Percentiles rank a stretch among this genome's conserved stretches.
These are phyloP conservation scores for Stephanodiscus minutulus DNA, from an alignment of 108 stramenopile species.

Conservation along the genomic window DNA sequence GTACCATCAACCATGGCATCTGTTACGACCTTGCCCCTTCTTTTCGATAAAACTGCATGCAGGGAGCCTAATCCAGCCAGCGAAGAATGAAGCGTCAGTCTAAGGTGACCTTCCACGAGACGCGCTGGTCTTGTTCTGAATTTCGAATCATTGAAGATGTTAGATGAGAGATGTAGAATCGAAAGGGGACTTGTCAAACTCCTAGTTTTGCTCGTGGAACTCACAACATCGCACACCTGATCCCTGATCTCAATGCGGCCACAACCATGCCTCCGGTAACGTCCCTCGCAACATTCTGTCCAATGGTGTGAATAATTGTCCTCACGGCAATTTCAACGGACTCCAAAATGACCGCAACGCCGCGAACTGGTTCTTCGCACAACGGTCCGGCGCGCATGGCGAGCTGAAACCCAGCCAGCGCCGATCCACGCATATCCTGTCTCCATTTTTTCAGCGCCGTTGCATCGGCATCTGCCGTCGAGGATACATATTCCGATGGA, in stretches of 20 bases:
- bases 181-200: neutral
- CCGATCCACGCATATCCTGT: constrained; percentile 72
- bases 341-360: constrained; percentile 80
- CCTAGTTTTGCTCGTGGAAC: constrained; percentile 8
- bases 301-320: constrained; percentile 18
- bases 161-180: neutral
- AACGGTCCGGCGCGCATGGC: constrained; percentile 82
- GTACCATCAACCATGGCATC: constrained; percentile 95
- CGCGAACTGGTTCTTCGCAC: constrained; percentile 87
- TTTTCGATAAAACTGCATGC: constrained; percentile 80
- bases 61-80: constrained; percentile 76
- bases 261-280: constrained; percentile 83
- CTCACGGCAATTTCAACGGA: constrained; percentile 77
- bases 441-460: constrained; percentile 69
- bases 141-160: constrained; percentile 4
- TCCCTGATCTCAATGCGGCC: constrained; percentile 71
- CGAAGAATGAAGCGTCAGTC: constrained; percentile 83
- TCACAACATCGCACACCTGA: constrained; percentile 77
- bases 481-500: neutral
- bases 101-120: constrained; percentile 81
- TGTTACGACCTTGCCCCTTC: constrained; percentile 83
- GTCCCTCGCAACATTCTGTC: constrained; percentile 49
- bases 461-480: constrained; percentile 35
- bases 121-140: constrained; percentile 69
- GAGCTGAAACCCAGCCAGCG: constrained; percentile 82